Evolutionary conservation across 1,284 basidiomycete genomes (phyloP).

Genomic region (Gymnopus androsaceus): DNA sequence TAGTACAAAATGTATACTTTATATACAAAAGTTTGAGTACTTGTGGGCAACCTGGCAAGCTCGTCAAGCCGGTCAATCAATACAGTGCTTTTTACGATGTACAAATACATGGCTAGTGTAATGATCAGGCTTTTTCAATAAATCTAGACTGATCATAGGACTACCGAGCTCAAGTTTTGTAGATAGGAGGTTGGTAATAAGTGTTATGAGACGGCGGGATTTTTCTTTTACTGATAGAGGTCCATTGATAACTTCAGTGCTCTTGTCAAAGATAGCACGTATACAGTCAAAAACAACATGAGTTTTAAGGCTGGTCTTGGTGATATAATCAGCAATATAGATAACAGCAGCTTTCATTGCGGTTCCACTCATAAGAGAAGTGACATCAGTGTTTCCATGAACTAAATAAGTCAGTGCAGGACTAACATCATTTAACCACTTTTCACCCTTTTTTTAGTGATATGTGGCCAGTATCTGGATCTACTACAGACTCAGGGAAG

Average conservation of each 20-base stretch:
- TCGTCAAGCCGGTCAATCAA: too few relatives aligned
- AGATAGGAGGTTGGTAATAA: slow-evolving; percentile 32
- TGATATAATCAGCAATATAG: slow-evolving; percentile 44
- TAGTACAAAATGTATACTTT: too few relatives aligned
- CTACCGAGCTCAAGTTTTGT: slow-evolving; percentile 31
- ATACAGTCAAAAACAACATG: slow-evolving; percentile 33
- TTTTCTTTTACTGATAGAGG: slow-evolving; percentile 18
- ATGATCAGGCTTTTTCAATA: slow-evolving; percentile 32
- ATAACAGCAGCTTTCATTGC: slow-evolving; percentile 36
- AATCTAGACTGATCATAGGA: slow-evolving; percentile 31
- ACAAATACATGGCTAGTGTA: slow-evolving; percentile 31
- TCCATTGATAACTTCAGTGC: slow-evolving; percentile 22
- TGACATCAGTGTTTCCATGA: slow-evolving; percentile 34
- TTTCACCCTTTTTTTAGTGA: slow-evolving; percentile 35
- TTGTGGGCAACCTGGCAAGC: too few relatives aligned
- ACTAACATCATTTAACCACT: slow-evolving; percentile 35
- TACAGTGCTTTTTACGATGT: too few relatives aligned
- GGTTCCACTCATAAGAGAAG: slow-evolving; percentile 35
- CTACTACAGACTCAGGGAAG: slow-evolving; percentile 21
- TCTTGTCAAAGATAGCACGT: slow-evolving; percentile 26
- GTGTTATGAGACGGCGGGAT: slow-evolving; percentile 28
- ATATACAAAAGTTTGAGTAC: too few relatives aligned
- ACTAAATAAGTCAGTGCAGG: slow-evolving; percentile 33
- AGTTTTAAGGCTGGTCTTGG: slow-evolving; percentile 37
- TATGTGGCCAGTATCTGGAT: slow-evolving; percentile 29